Evolutionary conservation across 805 yeast species (phyloP).

Genomic region (Candida tammaniensis): DNA sequence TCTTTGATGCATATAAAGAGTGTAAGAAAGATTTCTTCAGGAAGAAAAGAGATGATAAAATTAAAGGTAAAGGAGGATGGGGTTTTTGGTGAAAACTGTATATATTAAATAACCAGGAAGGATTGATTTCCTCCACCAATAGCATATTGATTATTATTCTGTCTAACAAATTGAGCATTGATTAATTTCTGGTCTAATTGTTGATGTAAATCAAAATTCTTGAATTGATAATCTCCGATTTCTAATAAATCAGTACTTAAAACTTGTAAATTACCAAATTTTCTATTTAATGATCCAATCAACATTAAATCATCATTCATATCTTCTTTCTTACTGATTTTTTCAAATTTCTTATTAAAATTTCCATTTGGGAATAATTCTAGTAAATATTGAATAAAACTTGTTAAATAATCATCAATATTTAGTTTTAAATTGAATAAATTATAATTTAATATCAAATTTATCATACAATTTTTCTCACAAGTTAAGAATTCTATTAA

Average conservation of each 20-base stretch:
- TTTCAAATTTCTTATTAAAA: not conserved
- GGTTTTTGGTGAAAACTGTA: constrained; percentile 29
- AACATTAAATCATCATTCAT: constrained; percentile 15
- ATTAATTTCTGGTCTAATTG: not conserved
- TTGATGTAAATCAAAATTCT: not conserved
- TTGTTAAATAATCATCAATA: constrained; percentile 22
- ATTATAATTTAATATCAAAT: constrained; percentile 36
- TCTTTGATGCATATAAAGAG: constrained; percentile 89
- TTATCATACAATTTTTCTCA: constrained; percentile 26
- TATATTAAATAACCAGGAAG: not conserved
- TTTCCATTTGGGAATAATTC: constrained; percentile 5
- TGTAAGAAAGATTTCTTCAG: constrained; percentile 63
- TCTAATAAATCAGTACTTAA: constrained; percentile 23
- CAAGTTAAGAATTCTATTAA: constrained; percentile 24
- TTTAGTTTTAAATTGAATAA: constrained; percentile 34
- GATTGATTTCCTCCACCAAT: constrained; percentile 13
- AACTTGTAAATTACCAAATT: constrained; percentile 32
- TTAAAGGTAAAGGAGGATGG: constrained; percentile 43
- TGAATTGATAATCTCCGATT: not conserved
- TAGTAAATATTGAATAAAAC: constrained; percentile 9
- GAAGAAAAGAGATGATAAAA: constrained; percentile 34
- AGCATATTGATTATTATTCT: constrained; percentile 4
- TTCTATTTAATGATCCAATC: constrained; percentile 35
- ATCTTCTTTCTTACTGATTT: constrained; percentile 3
- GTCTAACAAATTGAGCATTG: constrained; percentile 2